Base-by-base conservation (phyloP, 164 flowering plant genomes). In the Vitis riparia region DNA sequence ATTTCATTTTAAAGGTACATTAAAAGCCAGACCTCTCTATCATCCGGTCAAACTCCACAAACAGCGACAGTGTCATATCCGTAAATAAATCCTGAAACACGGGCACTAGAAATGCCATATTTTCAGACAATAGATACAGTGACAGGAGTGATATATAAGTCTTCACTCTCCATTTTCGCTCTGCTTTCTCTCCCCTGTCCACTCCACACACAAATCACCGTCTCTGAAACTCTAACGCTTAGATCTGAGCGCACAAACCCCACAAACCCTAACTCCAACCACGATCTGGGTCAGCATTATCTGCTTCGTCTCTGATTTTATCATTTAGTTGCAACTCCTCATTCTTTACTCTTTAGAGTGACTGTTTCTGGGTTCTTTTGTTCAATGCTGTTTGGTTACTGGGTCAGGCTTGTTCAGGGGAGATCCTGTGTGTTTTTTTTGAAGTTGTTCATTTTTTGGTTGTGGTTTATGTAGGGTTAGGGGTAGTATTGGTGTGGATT, bases 211-310 rank as follows among this genome's bases (percentile, higher is more conserved):
- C 52, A 9, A 19, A 17, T 14, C 11, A 8, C 11, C 13, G 44
- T 3, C 37, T 29, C 67, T 65, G 65, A 17, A 17, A 63, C 55
- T 44, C 17, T 12, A 23, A 27, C 59, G 16, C 29, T 29, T 59
- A 79, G 79, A 75, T 79, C 79, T 79, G 75, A 73, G 62, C 57
- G 58, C 61, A 55, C 51, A 16, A 51, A 51, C 27, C 63, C 55
- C 62, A 15, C 37, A 61, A 55, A 23, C 57, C 72, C 58, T 44
- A 55, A 59, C 71, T 60, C 10, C 68, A 55, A 65, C 66, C 55
- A 69, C 68, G 71, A 61, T 71, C 78, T 19, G 37, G 68, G 68
- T 63, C 56, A 76, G 68, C 59, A 53, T 67, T 68, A 17, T 10
- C 63, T 48, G 13, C 10, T 50, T n/a, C 29, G 56, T 23, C 3